Evolutionary conservation across 306 rosid species (phyloP).

Genomic region (Pueraria montana): DNA sequence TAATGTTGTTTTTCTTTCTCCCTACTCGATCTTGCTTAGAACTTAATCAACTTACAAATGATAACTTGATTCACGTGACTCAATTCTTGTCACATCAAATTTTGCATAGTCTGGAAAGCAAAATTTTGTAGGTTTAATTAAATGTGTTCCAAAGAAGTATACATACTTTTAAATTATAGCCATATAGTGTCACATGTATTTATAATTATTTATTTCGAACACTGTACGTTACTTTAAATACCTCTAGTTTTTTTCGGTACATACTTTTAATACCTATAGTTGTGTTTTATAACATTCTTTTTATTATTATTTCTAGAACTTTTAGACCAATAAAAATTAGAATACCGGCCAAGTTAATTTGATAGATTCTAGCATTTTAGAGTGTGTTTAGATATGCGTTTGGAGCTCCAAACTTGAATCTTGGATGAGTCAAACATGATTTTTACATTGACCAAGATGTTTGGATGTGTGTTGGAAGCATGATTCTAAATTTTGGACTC

Average conservation of each 20-base stretch:
- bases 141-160: not conserved
- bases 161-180: not conserved
- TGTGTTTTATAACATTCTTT: no score
- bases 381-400: no score
- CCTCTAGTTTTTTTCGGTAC: no score
- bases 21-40: not conserved
- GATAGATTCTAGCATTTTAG: not conserved
- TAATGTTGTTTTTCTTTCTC: conserved; percentile 15
- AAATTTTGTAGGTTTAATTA: not conserved
- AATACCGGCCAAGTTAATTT: not conserved
- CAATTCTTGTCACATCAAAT: conserved; percentile 32
- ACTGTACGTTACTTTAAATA: not conserved
- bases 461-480: no score
- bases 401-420: no score
- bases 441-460: no score
- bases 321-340: not conserved
- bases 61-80: conserved; percentile 7
- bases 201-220: not conserved
- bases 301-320: not conserved
- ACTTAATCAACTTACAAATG: conserved; percentile 23
- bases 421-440: no score
- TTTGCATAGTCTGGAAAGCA: not conserved
- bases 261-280: no score
- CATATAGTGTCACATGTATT: not conserved
- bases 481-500: no score